Base-by-base conservation (phyloP, 345 rosid genomes). In the Salix brachista region DNA sequence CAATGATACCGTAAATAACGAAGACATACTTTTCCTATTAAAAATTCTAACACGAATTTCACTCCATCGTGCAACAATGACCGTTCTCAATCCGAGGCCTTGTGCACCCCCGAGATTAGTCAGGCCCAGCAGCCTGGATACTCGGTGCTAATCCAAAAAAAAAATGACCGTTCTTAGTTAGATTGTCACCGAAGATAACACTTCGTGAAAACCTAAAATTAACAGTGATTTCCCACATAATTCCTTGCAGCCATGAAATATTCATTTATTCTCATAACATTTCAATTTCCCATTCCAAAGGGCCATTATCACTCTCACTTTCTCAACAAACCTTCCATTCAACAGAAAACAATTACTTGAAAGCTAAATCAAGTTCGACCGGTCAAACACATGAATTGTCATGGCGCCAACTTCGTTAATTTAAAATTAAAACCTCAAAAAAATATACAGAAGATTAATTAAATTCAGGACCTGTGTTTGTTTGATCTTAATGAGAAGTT, bases 401-500 rank as follows among this genome's bases (percentile, higher is more conserved):
- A 58, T 58, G 62, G 62, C 44, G 28, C 58, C 56, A 41, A 36
- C 37, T 25, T 21, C 6, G 46, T 42, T n/a, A 21, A 25, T 28
- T 42, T 30, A 5, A 75, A 62, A 5, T 19, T 26, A 36, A 61
- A 36, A 36, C 48, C 48, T 41, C 54, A 60, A 69, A 37, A n/a
- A 72, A 61, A 26, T 10, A 69, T 54, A 69, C 41, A 48, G 1
- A 48, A 48, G 75, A 74, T 17, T 25, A 23, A 9, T 3, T 1
- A 60, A 75, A n/a, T 11, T 6, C 67, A 42, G 3, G 61, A 87
- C 99, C 94, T 88, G 91, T 66, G 89, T 73, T 79, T 90, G 96
- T 85, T 89, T 95, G 81, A 91, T 77, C 68, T 81, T 83, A 76
- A 89, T 58, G 32, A 95, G 93, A 77, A 95, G 91, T 60, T 88